phyloP scores from a whole-genome alignment of 805 yeast genomes.

The Kuraishia floccosa region DNA sequence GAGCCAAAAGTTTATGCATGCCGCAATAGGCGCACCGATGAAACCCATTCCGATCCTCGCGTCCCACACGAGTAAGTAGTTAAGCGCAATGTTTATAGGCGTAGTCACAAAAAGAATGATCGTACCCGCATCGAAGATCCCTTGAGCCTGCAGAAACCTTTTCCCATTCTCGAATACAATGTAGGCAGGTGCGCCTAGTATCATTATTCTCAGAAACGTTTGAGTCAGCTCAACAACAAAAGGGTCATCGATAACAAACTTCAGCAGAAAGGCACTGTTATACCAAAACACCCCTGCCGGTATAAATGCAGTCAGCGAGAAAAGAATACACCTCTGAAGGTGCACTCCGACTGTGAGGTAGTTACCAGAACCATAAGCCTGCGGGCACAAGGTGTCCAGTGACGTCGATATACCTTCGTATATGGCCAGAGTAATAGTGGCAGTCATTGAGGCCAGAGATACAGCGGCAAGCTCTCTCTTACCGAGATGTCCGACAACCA shows the following conservation, averaged over 20 bases:
- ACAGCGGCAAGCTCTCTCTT: constrained; percentile 66
- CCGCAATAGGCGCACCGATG: constrained; percentile 67
- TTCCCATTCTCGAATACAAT: constrained; percentile 62
- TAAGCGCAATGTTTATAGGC: constrained; percentile 56
- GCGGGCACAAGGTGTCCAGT: constrained; percentile 70
- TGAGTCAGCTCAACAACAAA: constrained; percentile 42
- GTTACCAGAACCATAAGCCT: constrained; percentile 64
- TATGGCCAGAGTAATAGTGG: constrained; percentile 61
- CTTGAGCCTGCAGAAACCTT: constrained; percentile 68
- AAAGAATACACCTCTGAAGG: constrained; percentile 52
- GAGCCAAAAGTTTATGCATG: constrained; percentile 58
- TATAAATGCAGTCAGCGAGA: constrained; percentile 44
- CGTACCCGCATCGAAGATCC: constrained; percentile 71
- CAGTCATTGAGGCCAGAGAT: constrained; percentile 69
- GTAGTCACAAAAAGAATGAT: constrained; percentile 57
- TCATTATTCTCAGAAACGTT: constrained; percentile 38
- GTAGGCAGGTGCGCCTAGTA: constrained; percentile 66
- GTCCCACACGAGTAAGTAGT: constrained; percentile 60
- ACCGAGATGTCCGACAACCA: constrained; percentile 70
- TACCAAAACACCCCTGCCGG: constrained; percentile 60
- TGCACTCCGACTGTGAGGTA: constrained; percentile 55
- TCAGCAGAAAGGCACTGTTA: constrained; percentile 36
- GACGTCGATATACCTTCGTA: constrained; percentile 72
- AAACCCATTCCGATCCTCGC: constrained; percentile 39
- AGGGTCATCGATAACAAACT: constrained; percentile 30